A percentile compares a stretch with the other conserved stretches of the same genome.
Evolutionary conservation across 2,329 filamentous ascomycete species (phyloP).

Genomic region (Curvularia hawaiiensis): DNA sequence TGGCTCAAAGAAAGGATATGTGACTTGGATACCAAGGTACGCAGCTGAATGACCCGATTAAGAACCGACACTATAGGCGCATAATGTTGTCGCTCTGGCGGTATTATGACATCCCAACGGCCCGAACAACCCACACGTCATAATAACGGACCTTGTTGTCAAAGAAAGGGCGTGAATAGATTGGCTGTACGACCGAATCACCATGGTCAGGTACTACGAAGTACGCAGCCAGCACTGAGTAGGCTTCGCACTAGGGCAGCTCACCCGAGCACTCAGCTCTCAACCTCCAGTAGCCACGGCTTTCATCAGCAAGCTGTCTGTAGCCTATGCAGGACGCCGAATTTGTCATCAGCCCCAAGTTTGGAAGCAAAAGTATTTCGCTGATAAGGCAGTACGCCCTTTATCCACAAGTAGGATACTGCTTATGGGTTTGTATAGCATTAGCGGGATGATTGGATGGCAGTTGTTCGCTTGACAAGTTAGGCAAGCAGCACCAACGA

Average conservation of each 20-base stretch:
- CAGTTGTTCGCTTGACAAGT: not conserved
- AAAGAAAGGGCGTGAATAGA: not conserved
- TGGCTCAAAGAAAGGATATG: not conserved
- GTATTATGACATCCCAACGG: not conserved
- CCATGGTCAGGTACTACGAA: not conserved
- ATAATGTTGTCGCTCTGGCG: not conserved
- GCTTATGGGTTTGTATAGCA: slow-evolving; percentile 1
- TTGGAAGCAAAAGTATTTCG: not conserved
- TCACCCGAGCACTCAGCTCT: not conserved
- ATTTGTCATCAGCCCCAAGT: too few species aligned
- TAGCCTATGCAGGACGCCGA: too few species aligned
- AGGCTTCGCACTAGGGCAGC: not conserved
- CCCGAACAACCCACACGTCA: not conserved
- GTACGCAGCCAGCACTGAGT: not conserved
- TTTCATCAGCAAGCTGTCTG: not conserved
- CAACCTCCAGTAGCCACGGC: not conserved
- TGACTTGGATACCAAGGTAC: not conserved
- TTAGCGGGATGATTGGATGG: not conserved
- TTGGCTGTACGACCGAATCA: not conserved
- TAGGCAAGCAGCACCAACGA: not conserved
- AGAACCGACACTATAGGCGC: not conserved
- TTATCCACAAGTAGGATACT: slow-evolving; percentile 6
- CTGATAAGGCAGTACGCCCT: not conserved
- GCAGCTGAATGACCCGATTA: not conserved
- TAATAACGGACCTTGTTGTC: not conserved